Evolutionary conservation across 768 basidiomycete genomes (phyloP).

Genomic region (Phlebiopsis flavidoalba): DNA sequence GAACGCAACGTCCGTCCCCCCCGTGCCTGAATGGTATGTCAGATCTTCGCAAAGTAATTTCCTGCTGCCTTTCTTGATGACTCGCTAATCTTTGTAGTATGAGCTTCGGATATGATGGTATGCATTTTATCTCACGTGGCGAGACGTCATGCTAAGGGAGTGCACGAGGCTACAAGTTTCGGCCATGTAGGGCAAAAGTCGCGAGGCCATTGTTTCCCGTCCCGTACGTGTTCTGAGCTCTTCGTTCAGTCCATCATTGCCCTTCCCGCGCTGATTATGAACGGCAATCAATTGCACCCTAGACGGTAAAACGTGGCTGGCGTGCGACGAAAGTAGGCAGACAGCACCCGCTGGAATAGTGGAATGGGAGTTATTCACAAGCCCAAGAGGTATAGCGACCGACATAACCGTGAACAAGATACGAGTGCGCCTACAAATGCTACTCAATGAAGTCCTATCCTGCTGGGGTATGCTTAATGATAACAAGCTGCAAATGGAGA

Average conservation of each 20-base stretch:
- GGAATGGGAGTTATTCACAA: too few species aligned
- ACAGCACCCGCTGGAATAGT: too few species aligned
- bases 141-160: neutral
- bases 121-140: neutral
- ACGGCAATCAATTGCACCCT: neutral
- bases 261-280: neutral
- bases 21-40: neutral
- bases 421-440: neutral
- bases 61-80: neutral
- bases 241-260: neutral
- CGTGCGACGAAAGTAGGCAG: neutral
- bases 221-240: neutral
- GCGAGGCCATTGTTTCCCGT: neutral
- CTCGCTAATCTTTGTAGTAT: neutral
- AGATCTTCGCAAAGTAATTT: neutral
- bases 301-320: neutral
- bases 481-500: too few species aligned
- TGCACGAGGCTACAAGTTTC: neutral
- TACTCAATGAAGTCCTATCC: neutral
- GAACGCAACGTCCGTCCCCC: too few species aligned
- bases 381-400: too few species aligned
- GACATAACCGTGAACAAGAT: neutral
- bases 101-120: neutral
- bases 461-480: too few species aligned
- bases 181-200: neutral